Base-by-base conservation (phyloP, 2,329 filamentous ascomycete species). In the Ophiostoma angusticollis region DNA sequence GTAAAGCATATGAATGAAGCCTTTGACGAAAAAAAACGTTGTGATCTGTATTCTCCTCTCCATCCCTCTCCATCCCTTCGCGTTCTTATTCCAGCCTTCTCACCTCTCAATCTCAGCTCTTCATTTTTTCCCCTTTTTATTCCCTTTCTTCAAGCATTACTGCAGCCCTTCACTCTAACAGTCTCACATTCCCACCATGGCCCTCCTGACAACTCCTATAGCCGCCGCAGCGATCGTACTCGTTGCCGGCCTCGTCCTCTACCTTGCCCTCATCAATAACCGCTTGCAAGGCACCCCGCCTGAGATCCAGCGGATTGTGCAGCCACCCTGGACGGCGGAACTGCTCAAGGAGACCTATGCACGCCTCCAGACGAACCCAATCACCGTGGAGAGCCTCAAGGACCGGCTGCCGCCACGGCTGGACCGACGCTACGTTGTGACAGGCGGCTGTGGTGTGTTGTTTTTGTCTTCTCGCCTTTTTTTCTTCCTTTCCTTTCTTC, bases 371-470 rank as follows among this genome's bases (percentile, higher is more conserved):
- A 36, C 46, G 6, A 41, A 46, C 3, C 54, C 54, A 0, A 49
- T 59, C 25, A 52, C 54, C 40, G 41, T 44, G 2, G 38, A 40
- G 5, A 45, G 43, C 2, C 57, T 50, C 47, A 42, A 42, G 0
- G 43, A 49, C 12, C 47, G 54, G 23, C 48, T 61, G 9, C 58
- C 58, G 6, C 56, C 57, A 0, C 53, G 48, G 22, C 48, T 55
- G 27, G 44, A 53, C n/a, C 54, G 58, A 4, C 57, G 58, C 14
- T 61, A 61, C 42, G 45, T 60, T 23, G 45, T 61, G 6, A 58
- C 56, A 1, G 58, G 58, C 18, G 58, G 58, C n/a, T 54, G 50
- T 54, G 63, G 64, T 21, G 58, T 62, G 12, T 40, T 13, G 12
- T 21, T 12, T 8, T 12, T 23, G n/a, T 6, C 13, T 8, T 11